Percentiles rank a stretch among this genome's conserved stretches.
Conservation (phyloP, 1,139 yeast genomes). For the Pichia kudriavzevii region DNA sequence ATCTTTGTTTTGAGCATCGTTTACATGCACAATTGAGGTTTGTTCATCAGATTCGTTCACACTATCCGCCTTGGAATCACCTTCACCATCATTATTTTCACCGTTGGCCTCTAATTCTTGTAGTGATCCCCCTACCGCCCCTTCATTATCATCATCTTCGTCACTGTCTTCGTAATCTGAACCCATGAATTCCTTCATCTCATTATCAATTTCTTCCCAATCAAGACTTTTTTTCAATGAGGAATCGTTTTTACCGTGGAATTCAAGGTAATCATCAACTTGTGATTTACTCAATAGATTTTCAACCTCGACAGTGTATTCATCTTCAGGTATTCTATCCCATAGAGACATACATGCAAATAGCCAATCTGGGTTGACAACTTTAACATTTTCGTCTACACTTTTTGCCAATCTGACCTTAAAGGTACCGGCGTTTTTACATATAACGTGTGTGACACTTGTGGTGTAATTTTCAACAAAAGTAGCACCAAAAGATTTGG, state of each 20-base stretch:
- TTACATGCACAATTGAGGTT: constrained; percentile 22
- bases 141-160: constrained; percentile 27
- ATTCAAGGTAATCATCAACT: constrained; percentile 36
- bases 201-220: constrained; percentile 50
- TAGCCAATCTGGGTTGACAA: constrained; percentile 92
- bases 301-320: constrained; percentile 46
- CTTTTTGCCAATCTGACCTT: constrained; percentile 72
- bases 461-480: constrained; percentile 69
- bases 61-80: constrained; percentile 1
- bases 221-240: constrained; percentile 29
- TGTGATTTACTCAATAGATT: constrained; percentile 39
- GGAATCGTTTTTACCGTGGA: constrained; percentile 15
- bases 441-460: constrained; percentile 82
- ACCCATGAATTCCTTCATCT: constrained; percentile 54
- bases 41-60: constrained; percentile 15
- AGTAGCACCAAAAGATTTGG: constrained; percentile 82
- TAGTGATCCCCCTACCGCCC: too few relatives aligned
- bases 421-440: constrained; percentile 64
- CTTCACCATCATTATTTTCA: constrained; percentile 20
- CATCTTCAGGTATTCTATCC: constrained; percentile 60
- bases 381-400: constrained; percentile 58
- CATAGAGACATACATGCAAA: constrained; percentile 79
- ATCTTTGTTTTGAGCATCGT: constrained; percentile 20
- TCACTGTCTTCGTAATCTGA: constrained; percentile 45
- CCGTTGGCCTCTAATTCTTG: too few relatives aligned